Conservation (phyloP, 495 filamentous ascomycete genomes). For the Astrothelium subdiscretum region DNA sequence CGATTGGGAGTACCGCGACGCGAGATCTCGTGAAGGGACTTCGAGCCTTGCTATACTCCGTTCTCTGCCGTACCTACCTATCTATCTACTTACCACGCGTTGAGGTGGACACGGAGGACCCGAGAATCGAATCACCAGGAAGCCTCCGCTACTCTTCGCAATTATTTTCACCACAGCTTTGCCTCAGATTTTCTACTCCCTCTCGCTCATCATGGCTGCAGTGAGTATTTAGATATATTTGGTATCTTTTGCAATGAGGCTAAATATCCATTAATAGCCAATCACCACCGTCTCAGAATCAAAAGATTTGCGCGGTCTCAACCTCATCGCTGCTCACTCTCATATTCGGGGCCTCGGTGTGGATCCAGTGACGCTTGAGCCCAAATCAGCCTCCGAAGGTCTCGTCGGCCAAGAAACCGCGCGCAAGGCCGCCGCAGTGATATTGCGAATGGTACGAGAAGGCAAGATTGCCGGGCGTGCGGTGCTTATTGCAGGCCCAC, state of each 20-base stretch:
- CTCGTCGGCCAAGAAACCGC: constrained; percentile 94
- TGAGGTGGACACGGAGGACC: too few relatives aligned
- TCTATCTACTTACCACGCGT: too few relatives aligned
- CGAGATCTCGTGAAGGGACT: background rate
- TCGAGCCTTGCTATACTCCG: too few relatives aligned
- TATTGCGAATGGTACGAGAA: constrained; percentile 96
- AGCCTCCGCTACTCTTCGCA: background rate
- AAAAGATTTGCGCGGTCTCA: constrained; percentile 86
- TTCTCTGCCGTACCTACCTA: too few relatives aligned
- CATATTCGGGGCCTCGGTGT: constrained; percentile 95
- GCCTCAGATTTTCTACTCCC: background rate
- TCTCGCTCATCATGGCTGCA: background rate
- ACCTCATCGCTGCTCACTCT: constrained; percentile 95
- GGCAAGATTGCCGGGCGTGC: constrained; percentile 96
- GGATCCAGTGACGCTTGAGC: constrained; percentile 81
- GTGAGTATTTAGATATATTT: background rate
- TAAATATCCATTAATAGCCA: constrained; percentile 37
- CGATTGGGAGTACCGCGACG: background rate
- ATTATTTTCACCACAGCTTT: too few relatives aligned
- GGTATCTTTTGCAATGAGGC: background rate
- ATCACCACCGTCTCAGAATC: constrained; percentile 89
- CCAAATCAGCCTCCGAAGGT: constrained; percentile 78
- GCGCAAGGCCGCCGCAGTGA: constrained; percentile 87
- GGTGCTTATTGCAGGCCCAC: constrained; percentile 89
- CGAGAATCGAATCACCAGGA: too few relatives aligned